These are phyloP conservation scores for Aspergillus proliferans DNA, from an alignment of 2,329 filamentous ascomycete species.

Conservation along the genomic window DNA sequence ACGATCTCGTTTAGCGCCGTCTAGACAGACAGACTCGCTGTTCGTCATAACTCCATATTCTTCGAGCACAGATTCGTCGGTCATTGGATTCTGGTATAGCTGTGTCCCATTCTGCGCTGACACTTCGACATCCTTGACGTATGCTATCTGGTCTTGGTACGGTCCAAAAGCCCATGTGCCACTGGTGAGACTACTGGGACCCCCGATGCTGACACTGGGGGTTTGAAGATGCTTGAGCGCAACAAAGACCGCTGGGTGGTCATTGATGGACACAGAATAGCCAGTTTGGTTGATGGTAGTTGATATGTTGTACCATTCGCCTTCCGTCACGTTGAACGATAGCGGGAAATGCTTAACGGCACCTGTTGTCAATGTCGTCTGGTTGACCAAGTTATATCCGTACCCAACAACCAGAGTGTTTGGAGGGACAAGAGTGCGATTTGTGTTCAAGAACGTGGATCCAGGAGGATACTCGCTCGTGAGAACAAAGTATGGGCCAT, in stretches of 20 bases:
- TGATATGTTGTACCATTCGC: slow-evolving; percentile 11
- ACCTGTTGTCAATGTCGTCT: slow-evolving; percentile 3
- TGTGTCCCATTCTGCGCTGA: slow-evolving; percentile 9
- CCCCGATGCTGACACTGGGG: background rate
- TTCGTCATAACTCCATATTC: slow-evolving; percentile 18
- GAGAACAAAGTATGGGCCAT: slow-evolving; percentile 12
- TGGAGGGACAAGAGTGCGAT: slow-evolving; percentile 2
- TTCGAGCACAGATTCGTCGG: slow-evolving; percentile 3
- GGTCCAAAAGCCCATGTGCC: slow-evolving; percentile 11
- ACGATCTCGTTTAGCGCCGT: slow-evolving; percentile 56
- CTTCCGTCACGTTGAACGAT: slow-evolving; percentile 3
- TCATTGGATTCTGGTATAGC: slow-evolving; percentile 10
- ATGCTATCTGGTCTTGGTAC: slow-evolving; percentile 14
- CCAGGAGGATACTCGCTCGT: slow-evolving; percentile 5
- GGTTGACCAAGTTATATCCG: slow-evolving; percentile 6
- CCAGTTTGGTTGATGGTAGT: slow-evolving; percentile 8
- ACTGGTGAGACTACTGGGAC: background rate
- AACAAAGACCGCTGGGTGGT: background rate
- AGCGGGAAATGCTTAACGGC: background rate
- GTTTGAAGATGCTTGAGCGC: background rate
- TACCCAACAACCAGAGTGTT: slow-evolving; percentile 5
- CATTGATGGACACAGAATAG: slow-evolving; percentile 3
- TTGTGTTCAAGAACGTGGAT: slow-evolving; percentile 3
- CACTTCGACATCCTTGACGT: slow-evolving; percentile 8
- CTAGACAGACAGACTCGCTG: slow-evolving; percentile 25